Percentiles rank a stretch among this genome's conserved stretches.
Conservation (phyloP, 305 asterid genomes). For the Solanum hybrid region DNA sequence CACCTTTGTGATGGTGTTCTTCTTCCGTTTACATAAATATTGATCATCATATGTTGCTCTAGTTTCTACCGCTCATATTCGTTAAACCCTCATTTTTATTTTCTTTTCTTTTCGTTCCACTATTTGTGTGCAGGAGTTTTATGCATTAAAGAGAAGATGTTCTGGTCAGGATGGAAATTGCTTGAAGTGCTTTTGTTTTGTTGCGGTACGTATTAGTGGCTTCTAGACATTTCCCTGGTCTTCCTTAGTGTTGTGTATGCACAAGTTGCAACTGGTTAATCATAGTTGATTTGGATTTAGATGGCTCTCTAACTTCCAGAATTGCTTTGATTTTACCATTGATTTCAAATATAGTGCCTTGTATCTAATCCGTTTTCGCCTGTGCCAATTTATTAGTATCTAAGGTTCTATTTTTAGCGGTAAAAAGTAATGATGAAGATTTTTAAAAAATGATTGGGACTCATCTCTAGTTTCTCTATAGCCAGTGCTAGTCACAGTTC, state of each 20-base stretch:
- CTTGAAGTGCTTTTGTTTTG: constrained; percentile 75
- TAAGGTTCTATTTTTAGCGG: neutral
- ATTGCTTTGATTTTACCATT: neutral
- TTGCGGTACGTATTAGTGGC: constrained; percentile 51
- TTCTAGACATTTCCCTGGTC: neutral
- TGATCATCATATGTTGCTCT: neutral
- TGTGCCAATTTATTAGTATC: neutral
- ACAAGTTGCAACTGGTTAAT: neutral
- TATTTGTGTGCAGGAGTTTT: constrained; percentile 53
- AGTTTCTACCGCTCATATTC: neutral
- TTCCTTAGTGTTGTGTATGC: neutral
- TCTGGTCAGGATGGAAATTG: constrained; percentile 65
- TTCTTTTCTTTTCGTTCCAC: neutral
- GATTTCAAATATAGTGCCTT: neutral
- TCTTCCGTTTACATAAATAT: neutral
- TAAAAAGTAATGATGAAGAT: neutral
- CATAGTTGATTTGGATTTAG: neutral
- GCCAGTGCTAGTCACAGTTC: neutral
- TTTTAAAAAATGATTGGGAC: neutral
- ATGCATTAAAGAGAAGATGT: constrained; percentile 80
- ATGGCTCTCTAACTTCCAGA: neutral
- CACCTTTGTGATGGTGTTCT: neutral
- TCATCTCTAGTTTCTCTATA: neutral
- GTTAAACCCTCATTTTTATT: neutral
- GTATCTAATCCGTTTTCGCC: neutral